Evolutionary conservation across 2,329 filamentous ascomycete genomes (phyloP).

Genomic region (Pseudogymnoascus sp.): DNA sequence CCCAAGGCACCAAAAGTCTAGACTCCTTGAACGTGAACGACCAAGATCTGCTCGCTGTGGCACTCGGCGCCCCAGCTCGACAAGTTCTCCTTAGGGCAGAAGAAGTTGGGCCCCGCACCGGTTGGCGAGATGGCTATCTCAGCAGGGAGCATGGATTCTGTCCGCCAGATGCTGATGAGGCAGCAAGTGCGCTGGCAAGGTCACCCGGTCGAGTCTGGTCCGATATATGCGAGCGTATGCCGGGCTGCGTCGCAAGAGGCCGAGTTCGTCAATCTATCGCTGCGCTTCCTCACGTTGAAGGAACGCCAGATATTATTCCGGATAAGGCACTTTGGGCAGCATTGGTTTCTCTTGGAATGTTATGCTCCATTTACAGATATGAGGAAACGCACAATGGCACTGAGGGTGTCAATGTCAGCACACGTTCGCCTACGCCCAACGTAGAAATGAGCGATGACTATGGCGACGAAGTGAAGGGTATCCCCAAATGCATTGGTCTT

Average conservation of each 20-base stretch:
- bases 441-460: conserved; percentile 43
- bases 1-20: conserved; percentile 36
- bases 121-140: conserved; percentile 47
- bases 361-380: conserved; percentile 47
- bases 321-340: conserved; percentile 47
- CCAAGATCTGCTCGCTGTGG: conserved; percentile 43
- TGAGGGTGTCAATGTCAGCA: conserved; percentile 39
- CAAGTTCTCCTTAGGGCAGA: conserved; percentile 47
- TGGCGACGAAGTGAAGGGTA: conserved; percentile 41
- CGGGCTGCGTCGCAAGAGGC: conserved; percentile 42
- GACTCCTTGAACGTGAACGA: conserved; percentile 42
- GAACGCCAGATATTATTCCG: conserved; percentile 42
- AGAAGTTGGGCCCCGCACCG: conserved; percentile 42
- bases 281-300: conserved; percentile 41
- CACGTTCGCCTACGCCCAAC: conserved; percentile 27
- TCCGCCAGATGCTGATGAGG: conserved; percentile 42
- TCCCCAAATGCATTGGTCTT: conserved; percentile 41
- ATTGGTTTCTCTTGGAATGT: conserved; percentile 43
- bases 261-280: conserved; percentile 44
- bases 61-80: conserved; percentile 45
- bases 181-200: conserved; percentile 38
- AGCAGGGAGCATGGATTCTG: conserved; percentile 45
- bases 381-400: conserved; percentile 45
- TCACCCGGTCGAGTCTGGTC: conserved; percentile 47
- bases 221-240: conserved; percentile 46